Percentiles rank a stretch among this genome's conserved stretches.
Evolutionary conservation across 2,329 filamentous ascomycete genomes (phyloP).

Genomic region (Microdochium paspali): DNA sequence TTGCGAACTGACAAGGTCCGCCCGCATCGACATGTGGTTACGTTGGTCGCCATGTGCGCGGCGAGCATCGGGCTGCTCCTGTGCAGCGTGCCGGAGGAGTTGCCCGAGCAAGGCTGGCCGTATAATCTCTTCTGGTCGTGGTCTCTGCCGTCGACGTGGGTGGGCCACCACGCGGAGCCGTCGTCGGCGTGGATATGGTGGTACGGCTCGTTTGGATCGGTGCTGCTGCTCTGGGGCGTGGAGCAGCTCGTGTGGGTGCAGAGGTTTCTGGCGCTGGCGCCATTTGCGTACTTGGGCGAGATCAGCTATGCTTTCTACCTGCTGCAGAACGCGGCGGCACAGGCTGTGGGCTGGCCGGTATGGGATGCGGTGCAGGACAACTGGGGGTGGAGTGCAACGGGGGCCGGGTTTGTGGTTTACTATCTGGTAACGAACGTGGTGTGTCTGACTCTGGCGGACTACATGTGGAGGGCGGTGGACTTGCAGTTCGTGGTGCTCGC

Average conservation of each 20-base stretch:
- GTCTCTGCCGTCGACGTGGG: neutral
- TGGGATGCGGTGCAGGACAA: neutral
- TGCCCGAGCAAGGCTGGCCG: neutral
- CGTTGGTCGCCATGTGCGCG: neutral
- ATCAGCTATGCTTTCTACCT: constrained; percentile 4
- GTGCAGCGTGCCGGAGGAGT: constrained; percentile 1
- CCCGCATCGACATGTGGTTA: neutral
- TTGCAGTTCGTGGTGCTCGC: constrained; percentile 1
- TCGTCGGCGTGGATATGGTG: constrained; percentile 1
- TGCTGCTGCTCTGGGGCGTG: constrained; percentile 1
- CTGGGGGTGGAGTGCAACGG: neutral
- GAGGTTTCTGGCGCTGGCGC: neutral
- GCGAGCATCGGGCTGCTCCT: neutral
- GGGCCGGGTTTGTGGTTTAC: neutral
- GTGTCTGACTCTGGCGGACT: neutral
- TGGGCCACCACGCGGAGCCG: neutral
- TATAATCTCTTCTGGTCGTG: neutral
- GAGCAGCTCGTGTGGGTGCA: constrained; percentile 1
- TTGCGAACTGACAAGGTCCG: neutral
- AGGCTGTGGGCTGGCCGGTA: neutral
- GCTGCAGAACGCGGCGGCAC: neutral
- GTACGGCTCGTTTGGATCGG: constrained; percentile 1
- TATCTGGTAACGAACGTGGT: neutral
- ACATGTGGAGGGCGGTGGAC: constrained; percentile 1
- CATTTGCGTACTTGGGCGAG: constrained; percentile 1